Evolutionary conservation across 164 flowering plant genomes (phyloP), one percentile per base, ranked within the genome.

Genomic region (Stephania cephalantha): DNA sequence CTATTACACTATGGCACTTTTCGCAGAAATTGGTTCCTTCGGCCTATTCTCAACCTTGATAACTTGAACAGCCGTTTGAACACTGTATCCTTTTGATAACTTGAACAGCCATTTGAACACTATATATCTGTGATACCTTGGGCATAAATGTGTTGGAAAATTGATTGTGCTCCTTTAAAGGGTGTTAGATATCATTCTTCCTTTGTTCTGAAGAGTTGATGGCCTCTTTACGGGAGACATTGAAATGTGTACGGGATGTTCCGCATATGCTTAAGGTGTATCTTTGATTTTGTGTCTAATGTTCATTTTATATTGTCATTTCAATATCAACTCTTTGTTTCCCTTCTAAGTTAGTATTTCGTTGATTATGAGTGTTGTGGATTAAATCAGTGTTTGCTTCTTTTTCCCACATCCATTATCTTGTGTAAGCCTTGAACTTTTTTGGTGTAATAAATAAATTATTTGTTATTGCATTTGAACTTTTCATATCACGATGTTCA

Each of bases 11-110:
- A 45, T 78, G 77, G 73, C 10, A 50, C 18, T 78, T 74, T 48
- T 68, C 63, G 53, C 68, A 94, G 97, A 80, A 91, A 78, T 76
- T 96, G 99, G 99, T 96, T 96, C 82, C 79, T 94, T 79, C 87
- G 99, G 87, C 98, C 99, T 68, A 85, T 94, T 70, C 85, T 94
- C 7, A 94, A 94, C 81, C 88, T 96, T 81, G 94, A 90, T 74
- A 83, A 68, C 71, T 78, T 96, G 84, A 89, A 91, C 75, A 66
- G 72, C 68, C 99, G 98, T 74, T 90, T 96, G 58, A 86, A 91
- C 86, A 81, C 88, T 76, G 99, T 96, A 96, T 96, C 97, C 97
- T 89, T 82, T 63, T n/a, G 30, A 46, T 44, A 69, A 50, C 63
- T 72, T 45, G 42, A 75, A 4, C 9, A 72, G 50, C 64, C 50